These are phyloP conservation scores for Pulveroboletus ravenelii DNA, from an alignment of 768 basidiomycete species.

Conservation along the genomic window DNA sequence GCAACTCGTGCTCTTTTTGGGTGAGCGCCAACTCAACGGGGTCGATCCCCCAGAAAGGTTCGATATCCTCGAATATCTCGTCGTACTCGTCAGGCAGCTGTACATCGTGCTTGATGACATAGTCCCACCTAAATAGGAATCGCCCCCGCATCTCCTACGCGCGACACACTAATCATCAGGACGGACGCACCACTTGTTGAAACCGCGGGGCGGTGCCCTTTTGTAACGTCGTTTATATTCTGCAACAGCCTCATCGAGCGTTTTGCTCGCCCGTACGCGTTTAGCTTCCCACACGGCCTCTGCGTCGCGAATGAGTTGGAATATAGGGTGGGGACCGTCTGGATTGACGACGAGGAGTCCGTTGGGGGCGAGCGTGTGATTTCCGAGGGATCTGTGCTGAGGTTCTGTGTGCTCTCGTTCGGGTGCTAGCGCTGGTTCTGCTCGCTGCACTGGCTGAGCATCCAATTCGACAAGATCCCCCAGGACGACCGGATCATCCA, in stretches of 20 bases:
- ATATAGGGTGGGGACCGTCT: conserved; percentile 40
- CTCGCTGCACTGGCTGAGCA: neutral
- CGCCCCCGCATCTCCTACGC: conserved; percentile 12
- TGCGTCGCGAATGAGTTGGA: conserved; percentile 36
- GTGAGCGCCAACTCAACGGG: conserved; percentile 9
- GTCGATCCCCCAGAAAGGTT: too few species aligned
- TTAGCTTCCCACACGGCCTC: conserved; percentile 36
- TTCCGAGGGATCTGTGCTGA: neutral
- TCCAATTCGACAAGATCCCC: neutral
- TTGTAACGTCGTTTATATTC: conserved; percentile 4
- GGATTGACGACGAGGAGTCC: conserved; percentile 35
- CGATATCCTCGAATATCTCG: too few species aligned
- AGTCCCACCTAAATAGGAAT: too few species aligned
- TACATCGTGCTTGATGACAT: too few species aligned
- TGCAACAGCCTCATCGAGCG: conserved; percentile 33
- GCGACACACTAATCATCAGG: too few species aligned
- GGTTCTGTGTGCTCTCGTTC: neutral
- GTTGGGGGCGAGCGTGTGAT: conserved; percentile 23
- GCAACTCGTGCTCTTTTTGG: conserved; percentile 22
- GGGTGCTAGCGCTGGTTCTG: neutral
- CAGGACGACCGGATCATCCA: neutral
- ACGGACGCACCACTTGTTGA: too few species aligned
- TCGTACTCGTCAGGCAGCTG: too few species aligned
- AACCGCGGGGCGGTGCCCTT: too few species aligned
- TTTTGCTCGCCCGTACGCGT: conserved; percentile 31